Evolutionary conservation across 192 early-diverging fungal species (phyloP).

Genomic region (Backusella parvicylindrica): DNA sequence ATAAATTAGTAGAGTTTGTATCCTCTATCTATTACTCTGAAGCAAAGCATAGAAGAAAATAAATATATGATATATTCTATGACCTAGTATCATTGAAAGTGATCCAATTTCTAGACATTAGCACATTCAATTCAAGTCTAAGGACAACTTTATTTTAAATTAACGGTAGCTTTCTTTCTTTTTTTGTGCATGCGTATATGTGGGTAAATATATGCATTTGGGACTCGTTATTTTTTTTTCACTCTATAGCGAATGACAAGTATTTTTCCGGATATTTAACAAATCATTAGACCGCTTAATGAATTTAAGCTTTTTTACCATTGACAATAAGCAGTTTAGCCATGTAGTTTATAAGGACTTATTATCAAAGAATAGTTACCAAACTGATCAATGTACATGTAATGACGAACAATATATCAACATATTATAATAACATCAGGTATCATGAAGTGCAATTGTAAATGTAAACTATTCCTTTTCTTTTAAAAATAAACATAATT

Average conservation of each 20-base stretch:
- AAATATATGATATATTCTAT: not conserved
- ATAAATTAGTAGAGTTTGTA: conserved; percentile 11
- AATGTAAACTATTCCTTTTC: too few relatives aligned
- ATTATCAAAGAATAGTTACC: not conserved
- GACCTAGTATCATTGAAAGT: too few relatives aligned
- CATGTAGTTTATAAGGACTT: not conserved
- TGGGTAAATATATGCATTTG: not conserved
- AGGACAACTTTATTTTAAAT: not conserved
- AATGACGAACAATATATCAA: not conserved
- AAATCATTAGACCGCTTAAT: not conserved
- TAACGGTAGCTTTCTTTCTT: not conserved
- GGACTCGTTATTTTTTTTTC: not conserved
- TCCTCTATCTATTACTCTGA: not conserved
- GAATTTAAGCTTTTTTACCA: not conserved
- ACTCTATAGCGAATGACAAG: too few relatives aligned
- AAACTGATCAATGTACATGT: too few relatives aligned
- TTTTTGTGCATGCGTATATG: not conserved
- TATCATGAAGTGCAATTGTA: not conserved
- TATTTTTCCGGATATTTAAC: not conserved
- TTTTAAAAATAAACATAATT: too few relatives aligned
- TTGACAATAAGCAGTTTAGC: not conserved
- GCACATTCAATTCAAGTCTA: not conserved
- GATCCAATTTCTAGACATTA: not conserved
- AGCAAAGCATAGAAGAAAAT: not conserved
- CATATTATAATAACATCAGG: not conserved